Evolutionary conservation across 192 early-diverging fungal genomes (phyloP), one percentile per base, ranked within the genome.

Genomic region (Globomyces pollinis-pini): DNA sequence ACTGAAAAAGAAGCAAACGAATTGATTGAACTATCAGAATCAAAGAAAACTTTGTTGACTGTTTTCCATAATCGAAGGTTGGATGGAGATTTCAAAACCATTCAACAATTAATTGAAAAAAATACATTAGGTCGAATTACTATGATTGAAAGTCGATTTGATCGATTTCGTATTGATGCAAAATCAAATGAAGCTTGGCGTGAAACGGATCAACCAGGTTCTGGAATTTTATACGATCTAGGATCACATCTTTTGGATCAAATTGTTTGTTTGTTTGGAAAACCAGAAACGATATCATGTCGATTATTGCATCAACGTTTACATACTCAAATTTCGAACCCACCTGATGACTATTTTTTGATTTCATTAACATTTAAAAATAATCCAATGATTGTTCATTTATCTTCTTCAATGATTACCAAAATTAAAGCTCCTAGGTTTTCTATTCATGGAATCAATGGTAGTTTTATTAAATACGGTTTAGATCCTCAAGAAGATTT

Each of bases 31-130:
- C 39, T 86, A 12, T 76, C 88, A 8, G 77, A 83, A 41, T 59
- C 78, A 43, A 76, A 73, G 0, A 68, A 73, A 21, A 70, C 66
- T 15, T 61, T 90, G 12, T 74, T 84, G 47, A 81, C 85, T 31
- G 83, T 85, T 34, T 90, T 80, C 60, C 88, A 90, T 28, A 90
- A 90, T 65, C 71, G 88, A 33, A 78, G 84, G 32, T 90, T 83
- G 84, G 88, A 90, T 67, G 87, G 86, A 35, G 88, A 90, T 70
- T 90, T 88, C 61, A 65, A 86, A 47, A 90, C 88, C 0, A 70
- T 87, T 20, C 76, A 81, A 57, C 68, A 77, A 15, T 65, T 90
- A 8, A 64, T 89, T 16, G 60, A 64, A 0, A 59, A 69, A 6
- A 73, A 77, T 0, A 65, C 67, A 0, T 54, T 90, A 33, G 88